A percentile compares a stretch with the other conserved stretches of the same genome.
Conservation (phyloP, 2,329 filamentous ascomycete genomes). For the Aspergillus brunneoviolaceus region DNA sequence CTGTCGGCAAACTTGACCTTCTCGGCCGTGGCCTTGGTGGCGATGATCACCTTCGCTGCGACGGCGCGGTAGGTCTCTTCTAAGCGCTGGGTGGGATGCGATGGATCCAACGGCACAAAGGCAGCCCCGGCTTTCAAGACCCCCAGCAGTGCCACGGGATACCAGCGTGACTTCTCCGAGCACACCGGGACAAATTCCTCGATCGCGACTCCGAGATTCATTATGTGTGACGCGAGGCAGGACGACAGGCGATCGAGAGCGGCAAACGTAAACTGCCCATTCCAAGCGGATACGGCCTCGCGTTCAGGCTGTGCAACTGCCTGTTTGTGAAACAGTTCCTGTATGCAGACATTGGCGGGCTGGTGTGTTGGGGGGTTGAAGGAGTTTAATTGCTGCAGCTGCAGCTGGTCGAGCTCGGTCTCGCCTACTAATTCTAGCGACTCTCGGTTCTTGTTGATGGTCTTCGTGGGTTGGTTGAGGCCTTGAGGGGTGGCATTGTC, state of each 20-base stretch:
- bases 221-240: background rate
- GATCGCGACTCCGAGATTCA: background rate
- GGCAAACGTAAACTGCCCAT: background rate
- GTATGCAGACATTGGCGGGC: background rate
- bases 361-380: background rate
- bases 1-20: background rate
- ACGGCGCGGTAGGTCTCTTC: conserved; percentile 12
- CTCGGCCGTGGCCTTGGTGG: background rate
- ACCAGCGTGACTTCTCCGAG: conserved; percentile 15
- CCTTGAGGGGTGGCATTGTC: background rate
- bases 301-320: background rate
- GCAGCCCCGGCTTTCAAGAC: conserved; percentile 15
- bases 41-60: background rate
- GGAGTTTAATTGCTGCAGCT: background rate
- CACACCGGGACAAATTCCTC: conserved; percentile 5
- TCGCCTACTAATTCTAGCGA: background rate
- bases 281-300: background rate
- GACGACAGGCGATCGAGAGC: background rate
- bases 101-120: conserved; percentile 13
- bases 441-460: background rate
- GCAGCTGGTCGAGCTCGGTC: background rate
- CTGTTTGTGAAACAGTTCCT: background rate
- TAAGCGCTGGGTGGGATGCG: conserved; percentile 15
- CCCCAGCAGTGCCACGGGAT: conserved; percentile 7
- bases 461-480: background rate